phyloP scores from a whole-genome alignment of 2,329 filamentous ascomycete genomes.

The Arthrobotrys iridis region DNA sequence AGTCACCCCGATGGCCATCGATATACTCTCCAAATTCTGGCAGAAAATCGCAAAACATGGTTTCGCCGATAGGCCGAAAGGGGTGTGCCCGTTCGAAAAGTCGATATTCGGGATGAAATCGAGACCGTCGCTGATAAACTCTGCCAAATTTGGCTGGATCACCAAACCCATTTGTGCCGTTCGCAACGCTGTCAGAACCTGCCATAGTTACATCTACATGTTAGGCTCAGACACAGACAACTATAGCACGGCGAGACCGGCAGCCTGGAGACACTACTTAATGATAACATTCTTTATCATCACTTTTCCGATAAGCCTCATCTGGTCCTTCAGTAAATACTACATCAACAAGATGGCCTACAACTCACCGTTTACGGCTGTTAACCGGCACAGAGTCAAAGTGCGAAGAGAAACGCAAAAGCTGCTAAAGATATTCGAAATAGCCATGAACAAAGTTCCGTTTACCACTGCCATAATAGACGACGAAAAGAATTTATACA shows the following conservation, averaged over 20 bases:
- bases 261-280: background rate
- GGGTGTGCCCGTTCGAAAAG: background rate
- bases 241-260: background rate
- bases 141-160: background rate
- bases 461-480: background rate
- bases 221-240: slow-evolving; percentile 11
- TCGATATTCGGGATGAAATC: background rate
- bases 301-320: background rate
- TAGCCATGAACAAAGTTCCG: slow-evolving; percentile 7
- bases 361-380: background rate
- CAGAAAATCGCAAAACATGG: slow-evolving; percentile 8
- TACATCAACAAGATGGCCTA: background rate
- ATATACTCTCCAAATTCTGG: slow-evolving; percentile 16
- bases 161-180: background rate
- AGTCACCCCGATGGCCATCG: slow-evolving; percentile 21
- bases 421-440: background rate
- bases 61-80: background rate
- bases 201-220: slow-evolving; percentile 3
- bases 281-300: background rate
- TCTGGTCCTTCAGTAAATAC: background rate
- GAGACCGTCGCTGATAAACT: background rate
- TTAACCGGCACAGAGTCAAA: background rate
- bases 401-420: slow-evolving; percentile 2
- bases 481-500: slow-evolving; percentile 3
- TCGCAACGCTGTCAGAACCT: background rate